Evolutionary conservation across 805 yeast genomes (phyloP).

Genomic region (Kluyveromyces lactis): DNA sequence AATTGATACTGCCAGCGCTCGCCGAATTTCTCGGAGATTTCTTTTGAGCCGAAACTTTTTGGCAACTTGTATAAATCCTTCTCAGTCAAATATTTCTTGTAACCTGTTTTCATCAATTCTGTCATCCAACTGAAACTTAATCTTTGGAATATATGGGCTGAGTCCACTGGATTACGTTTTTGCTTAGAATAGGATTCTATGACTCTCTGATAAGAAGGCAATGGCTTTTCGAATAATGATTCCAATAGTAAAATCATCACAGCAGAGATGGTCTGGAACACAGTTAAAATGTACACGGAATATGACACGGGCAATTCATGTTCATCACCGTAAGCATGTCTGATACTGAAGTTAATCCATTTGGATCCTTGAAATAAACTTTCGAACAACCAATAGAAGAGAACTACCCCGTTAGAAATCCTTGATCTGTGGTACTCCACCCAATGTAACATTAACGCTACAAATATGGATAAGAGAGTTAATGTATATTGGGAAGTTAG

Average conservation of each 20-base stretch:
- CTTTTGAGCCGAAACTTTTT: conserved; percentile 46
- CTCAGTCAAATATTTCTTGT: conserved; percentile 42
- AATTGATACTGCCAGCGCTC: conserved; percentile 53
- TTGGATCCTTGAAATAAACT: conserved; percentile 40
- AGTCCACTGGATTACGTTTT: conserved; percentile 32
- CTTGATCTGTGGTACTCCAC: conserved; percentile 60
- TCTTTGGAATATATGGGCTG: conserved; percentile 58
- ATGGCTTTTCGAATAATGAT: conserved; percentile 33
- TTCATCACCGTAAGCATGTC: conserved; percentile 26
- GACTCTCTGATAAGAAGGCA: conserved; percentile 36
- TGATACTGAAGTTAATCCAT: conserved; percentile 31
- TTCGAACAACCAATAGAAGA: conserved; percentile 68
- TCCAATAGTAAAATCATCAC: conserved; percentile 28
- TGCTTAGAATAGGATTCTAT: conserved; percentile 22
- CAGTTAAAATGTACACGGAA: conserved; percentile 22
- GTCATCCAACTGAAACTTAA: conserved; percentile 91
- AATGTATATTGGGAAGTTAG: conserved; percentile 17
- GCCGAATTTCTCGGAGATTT: conserved; percentile 42
- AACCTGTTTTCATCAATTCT: conserved; percentile 71
- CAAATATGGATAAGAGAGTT: conserved; percentile 33
- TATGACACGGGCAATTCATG: conserved; percentile 20
- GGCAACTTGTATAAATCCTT: conserved; percentile 80
- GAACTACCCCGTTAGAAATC: conserved; percentile 58
- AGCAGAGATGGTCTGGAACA: conserved; percentile 28
- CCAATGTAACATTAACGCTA: conserved; percentile 53